Evolutionary conservation across 768 basidiomycete genomes (phyloP).

Genomic region (Serendipita sp.): DNA sequence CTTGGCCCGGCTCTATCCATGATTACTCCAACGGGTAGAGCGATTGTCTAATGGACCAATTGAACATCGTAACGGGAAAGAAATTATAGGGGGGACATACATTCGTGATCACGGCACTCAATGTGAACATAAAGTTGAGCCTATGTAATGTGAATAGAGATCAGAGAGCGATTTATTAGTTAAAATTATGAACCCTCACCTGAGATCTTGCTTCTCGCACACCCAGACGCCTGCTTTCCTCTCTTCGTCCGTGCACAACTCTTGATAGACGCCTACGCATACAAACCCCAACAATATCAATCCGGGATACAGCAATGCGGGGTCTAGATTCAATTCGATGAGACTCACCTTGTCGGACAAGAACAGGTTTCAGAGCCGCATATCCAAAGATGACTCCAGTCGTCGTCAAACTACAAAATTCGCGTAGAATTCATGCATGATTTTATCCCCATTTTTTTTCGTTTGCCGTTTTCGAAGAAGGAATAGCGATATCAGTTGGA

Average conservation of each 20-base stretch:
- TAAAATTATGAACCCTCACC: neutral
- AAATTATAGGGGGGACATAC: slow-evolving; percentile 10
- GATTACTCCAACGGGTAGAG: slow-evolving; percentile 19
- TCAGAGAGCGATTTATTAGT: neutral
- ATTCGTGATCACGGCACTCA: slow-evolving; percentile 23
- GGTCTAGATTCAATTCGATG: neutral
- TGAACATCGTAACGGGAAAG: neutral
- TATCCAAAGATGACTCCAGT: slow-evolving; percentile 22
- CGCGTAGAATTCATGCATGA: neutral
- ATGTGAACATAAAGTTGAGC: slow-evolving; percentile 22
- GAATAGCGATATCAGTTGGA: neutral
- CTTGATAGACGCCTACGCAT: slow-evolving; percentile 17
- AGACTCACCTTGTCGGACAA: slow-evolving; percentile 17
- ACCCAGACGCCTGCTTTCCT: slow-evolving; percentile 7
- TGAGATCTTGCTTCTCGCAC: slow-evolving; percentile 14
- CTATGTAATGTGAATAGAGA: too few relatives aligned
- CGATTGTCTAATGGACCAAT: slow-evolving; percentile 14
- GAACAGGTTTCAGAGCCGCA: slow-evolving; percentile 23
- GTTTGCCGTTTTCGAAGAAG: neutral
- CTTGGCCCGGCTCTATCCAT: slow-evolving; percentile 21
- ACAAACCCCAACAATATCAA: neutral
- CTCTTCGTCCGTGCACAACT: slow-evolving; percentile 17
- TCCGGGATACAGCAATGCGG: neutral
- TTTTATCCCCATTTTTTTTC: neutral
- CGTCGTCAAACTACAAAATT: neutral